A percentile compares a stretch with the other conserved stretches of the same genome.
These are phyloP conservation scores for Penicillium sp. DNA, from an alignment of 2,329 filamentous ascomycete genomes.

Conservation along the genomic window DNA sequence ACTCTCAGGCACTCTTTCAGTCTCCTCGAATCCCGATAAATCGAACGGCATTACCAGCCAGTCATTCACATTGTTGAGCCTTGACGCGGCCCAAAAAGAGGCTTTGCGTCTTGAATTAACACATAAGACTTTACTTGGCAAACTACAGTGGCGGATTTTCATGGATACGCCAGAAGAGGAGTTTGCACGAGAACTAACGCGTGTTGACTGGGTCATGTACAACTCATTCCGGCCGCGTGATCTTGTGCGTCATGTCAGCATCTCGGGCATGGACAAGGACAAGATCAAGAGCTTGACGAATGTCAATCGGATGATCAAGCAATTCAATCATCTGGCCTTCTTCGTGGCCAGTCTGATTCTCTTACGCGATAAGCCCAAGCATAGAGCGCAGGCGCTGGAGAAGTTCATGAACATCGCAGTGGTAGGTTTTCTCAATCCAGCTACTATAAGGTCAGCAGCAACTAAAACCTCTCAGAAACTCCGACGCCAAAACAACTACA, in stretches of 20 bases:
- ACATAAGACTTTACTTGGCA: constrained; percentile 69
- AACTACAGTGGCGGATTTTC: constrained; percentile 83
- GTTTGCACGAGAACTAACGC: constrained; percentile 85
- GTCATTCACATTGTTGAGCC: constrained; percentile 41
- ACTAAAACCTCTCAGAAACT: constrained; percentile 57
- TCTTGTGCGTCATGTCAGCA: constrained; percentile 83
- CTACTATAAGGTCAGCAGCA: background rate
- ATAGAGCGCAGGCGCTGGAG: constrained; percentile 84
- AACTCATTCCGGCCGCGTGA: constrained; percentile 91
- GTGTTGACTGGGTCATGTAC: constrained; percentile 98
- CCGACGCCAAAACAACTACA: constrained; percentile 93
- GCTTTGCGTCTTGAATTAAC: constrained; percentile 70
- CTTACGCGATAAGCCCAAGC: constrained; percentile 91
- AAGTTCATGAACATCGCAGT: constrained; percentile 90
- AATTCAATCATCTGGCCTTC: constrained; percentile 82
- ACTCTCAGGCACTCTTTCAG: constrained; percentile 41
- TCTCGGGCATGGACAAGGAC: constrained; percentile 53
- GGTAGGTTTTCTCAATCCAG: constrained; percentile 30
- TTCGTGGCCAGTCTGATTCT: constrained; percentile 83
- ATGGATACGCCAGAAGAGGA: constrained; percentile 83
- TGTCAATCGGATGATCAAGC: constrained; percentile 89
- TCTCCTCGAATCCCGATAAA: constrained; percentile 39
- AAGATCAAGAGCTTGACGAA: constrained; percentile 74
- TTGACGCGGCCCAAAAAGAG: constrained; percentile 76
- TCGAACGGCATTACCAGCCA: constrained; percentile 42